A percentile compares a stretch with the other conserved stretches of the same genome.
Evolutionary conservation across 345 rosid genomes (phyloP).

Genomic region (Gynandropsis gynandra): DNA sequence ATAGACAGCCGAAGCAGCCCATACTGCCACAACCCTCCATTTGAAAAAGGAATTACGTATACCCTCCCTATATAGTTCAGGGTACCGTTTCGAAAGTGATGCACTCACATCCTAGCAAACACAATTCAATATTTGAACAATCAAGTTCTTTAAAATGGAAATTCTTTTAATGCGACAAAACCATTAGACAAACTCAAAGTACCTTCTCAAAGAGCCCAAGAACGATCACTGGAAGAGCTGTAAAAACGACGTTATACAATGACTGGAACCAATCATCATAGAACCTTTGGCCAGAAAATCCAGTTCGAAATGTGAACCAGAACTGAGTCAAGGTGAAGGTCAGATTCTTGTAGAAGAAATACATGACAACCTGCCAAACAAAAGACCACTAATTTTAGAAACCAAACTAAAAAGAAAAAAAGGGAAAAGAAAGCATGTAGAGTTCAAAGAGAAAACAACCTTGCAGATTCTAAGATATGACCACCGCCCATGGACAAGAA

Average conservation of each 20-base stretch:
- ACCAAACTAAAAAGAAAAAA: neutral
- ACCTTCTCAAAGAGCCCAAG: constrained; percentile 99
- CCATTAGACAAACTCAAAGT: constrained; percentile 11
- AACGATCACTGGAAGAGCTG: constrained; percentile 84
- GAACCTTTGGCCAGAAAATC: constrained; percentile 99
- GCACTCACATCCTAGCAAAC: constrained; percentile 83
- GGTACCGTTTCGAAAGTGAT: constrained; percentile 89
- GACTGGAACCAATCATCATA: constrained; percentile 99
- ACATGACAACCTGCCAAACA: constrained; percentile 80
- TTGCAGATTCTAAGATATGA: constrained; percentile 97
- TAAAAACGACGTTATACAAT: constrained; percentile 79
- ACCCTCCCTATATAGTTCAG: constrained; percentile 91
- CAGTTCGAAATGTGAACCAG: constrained; percentile 98
- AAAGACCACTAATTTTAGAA: constrained; percentile 16
- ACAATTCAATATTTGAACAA: constrained; percentile 1
- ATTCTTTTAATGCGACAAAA: neutral
- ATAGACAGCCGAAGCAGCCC: constrained; percentile 85
- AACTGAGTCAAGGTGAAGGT: constrained; percentile 96
- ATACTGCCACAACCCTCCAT: constrained; percentile 82
- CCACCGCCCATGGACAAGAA: constrained; percentile 99
- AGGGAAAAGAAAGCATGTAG: neutral
- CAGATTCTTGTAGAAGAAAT: constrained; percentile 98
- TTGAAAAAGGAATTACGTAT: constrained; percentile 71
- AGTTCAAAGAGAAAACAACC: constrained; percentile 36
- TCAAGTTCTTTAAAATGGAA: neutral